These are phyloP conservation scores for Dendrobium catenatum DNA, from an alignment of 106 monocot genomes.

Conservation along the genomic window DNA sequence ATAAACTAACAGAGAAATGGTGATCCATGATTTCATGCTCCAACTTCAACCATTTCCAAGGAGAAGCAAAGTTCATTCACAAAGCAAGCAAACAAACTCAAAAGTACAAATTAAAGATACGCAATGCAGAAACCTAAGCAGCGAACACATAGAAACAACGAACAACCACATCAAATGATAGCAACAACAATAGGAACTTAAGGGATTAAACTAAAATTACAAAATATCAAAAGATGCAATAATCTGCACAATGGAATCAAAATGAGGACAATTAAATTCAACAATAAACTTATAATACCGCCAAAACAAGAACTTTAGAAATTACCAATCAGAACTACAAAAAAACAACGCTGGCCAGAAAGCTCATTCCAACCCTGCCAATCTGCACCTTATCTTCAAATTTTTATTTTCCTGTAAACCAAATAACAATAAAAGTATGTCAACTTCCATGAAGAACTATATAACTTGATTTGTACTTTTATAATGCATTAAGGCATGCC, in stretches of 20 bases:
- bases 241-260: background rate
- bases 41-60: background rate
- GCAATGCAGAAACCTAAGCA: background rate
- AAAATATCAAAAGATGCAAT: background rate
- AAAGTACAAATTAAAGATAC: background rate
- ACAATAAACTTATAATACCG: background rate
- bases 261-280: background rate
- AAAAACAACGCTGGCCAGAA: background rate
- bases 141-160: background rate
- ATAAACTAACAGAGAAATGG: background rate
- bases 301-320: background rate
- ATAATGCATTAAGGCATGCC: background rate
- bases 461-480: background rate
- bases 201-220: background rate
- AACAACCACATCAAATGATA: background rate
- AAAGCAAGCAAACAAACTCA: background rate
- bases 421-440: background rate
- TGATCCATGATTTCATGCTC: background rate
- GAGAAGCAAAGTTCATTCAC: background rate
- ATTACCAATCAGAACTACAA: conserved; percentile 2
- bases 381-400: conserved; percentile 11
- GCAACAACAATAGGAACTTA: background rate
- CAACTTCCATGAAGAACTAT: background rate
- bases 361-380: conserved; percentile 10
- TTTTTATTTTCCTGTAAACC: conserved; percentile 11